These are phyloP conservation scores for Fusarium nanum DNA, from an alignment of 2,329 filamentous ascomycete genomes.

Conservation along the genomic window DNA sequence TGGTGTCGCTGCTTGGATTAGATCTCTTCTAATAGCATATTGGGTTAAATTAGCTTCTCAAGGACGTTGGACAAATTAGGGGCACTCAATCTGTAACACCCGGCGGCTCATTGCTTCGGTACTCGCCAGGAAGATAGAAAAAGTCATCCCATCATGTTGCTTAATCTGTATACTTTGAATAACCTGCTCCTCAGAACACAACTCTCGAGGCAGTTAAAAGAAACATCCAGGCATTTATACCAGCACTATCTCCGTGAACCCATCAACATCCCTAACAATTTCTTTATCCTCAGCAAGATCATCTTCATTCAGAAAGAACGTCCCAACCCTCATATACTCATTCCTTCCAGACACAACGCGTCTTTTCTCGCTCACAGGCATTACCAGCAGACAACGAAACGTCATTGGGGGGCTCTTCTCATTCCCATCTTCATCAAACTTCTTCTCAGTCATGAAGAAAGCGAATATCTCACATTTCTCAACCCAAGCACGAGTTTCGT, in stretches of 20 bases:
- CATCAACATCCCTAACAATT: not conserved
- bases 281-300: not conserved
- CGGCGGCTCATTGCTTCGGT: not conserved
- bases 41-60: too few species aligned
- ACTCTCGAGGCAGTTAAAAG: too few species aligned
- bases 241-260: not conserved
- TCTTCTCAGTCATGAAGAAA: not conserved
- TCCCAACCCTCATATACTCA: not conserved
- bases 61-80: not conserved
- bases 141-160: not conserved
- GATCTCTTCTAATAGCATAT: too few species aligned
- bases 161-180: too few species aligned
- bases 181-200: too few species aligned
- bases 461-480: not conserved
- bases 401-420: not conserved
- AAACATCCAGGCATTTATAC: not conserved
- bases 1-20: too few species aligned
- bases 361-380: not conserved
- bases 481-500: not conserved
- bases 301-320: not conserved
- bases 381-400: not conserved
- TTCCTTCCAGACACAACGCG: not conserved
- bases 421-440: not conserved
- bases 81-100: not conserved
- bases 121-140: accelerated